Evolutionary conservation across 331 rosid species (phyloP), one percentile per base, ranked within the genome.

Genomic region (Pyracantha coccinea): DNA sequence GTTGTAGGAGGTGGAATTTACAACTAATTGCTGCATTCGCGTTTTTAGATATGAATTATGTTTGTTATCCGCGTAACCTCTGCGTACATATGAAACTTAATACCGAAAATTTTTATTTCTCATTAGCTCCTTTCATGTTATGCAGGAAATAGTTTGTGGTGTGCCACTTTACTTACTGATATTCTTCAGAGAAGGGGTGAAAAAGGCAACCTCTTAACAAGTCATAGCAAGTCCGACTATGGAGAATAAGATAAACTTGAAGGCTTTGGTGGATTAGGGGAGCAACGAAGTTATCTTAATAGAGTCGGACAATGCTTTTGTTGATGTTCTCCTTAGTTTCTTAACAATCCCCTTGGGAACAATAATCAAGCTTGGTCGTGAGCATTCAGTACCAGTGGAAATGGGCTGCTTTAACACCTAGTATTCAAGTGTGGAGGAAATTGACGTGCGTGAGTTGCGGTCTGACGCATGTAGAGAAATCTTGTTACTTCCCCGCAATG

Each of bases 391-490:
- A 15, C 31, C 25, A 2, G 4, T 19, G 9, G 57, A 57, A 3
- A 60, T 68, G 20, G 77, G 74, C 2, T 66, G 83, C 76, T 57
- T 83, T 50, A 66, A 41, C 66, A 83, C 71, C 4, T 68, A 79
- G 23, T 83, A 79, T 41, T 5, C 5, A 0, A 71, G 81, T 66
- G 72, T 75, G 0, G 71, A 78, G 32, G 52, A 25, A 24, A 68
- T 84, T 4, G 27, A 33, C 38, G 65, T 3, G 1, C 4, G 29
- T 17, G 76, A 27, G 31, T 72, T 83, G 25, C 23, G 54, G 63
- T 47, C 75, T 4, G 4, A 10, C 1, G 32, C 62, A 9, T 67
- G 65, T 68, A 62, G 19, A 67, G 3, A 68, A 8, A 66, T 79
- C 77, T 19, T 79, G 61, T 64, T 79, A 4, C 11, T 1, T 31